phyloP scores from a whole-genome alignment of 2,329 filamentous ascomycete species.

The Colletotrichum paranaense region DNA sequence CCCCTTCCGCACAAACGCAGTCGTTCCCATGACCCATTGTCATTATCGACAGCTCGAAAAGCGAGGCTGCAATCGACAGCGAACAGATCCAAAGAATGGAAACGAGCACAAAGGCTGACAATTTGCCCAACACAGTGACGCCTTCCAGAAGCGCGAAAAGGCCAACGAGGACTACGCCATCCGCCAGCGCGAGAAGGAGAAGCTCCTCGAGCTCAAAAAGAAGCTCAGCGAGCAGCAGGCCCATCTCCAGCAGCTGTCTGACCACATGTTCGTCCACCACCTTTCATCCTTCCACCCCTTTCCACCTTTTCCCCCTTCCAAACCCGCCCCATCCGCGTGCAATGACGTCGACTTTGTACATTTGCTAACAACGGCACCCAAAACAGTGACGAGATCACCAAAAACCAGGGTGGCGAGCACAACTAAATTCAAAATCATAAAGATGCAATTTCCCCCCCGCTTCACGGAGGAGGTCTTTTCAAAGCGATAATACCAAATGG shows the following conservation, averaged over 20 bases:
- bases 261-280: constrained; percentile 79
- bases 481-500: not conserved
- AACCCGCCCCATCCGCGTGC: not conserved
- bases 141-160: constrained; percentile 92
- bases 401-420: constrained; percentile 75
- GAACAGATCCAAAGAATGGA: not conserved
- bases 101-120: not conserved
- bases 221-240: constrained; percentile 81
- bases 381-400: constrained; percentile 80
- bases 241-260: constrained; percentile 86
- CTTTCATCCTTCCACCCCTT: not conserved
- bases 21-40: not conserved
- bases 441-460: not conserved
- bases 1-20: not conserved
- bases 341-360: no score
- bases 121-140: constrained; percentile 70
- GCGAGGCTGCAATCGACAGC: not conserved
- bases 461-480: not conserved
- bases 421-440: constrained; percentile 55
- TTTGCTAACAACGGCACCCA: constrained; percentile 19
- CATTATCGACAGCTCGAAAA: no score
- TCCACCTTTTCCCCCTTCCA: not conserved
- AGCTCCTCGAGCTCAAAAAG: constrained; percentile 81
- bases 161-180: constrained; percentile 89
- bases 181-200: constrained; percentile 87